Evolutionary conservation across 2,329 filamentous ascomycete species (phyloP).

Genomic region (Xylariaceae sp.): DNA sequence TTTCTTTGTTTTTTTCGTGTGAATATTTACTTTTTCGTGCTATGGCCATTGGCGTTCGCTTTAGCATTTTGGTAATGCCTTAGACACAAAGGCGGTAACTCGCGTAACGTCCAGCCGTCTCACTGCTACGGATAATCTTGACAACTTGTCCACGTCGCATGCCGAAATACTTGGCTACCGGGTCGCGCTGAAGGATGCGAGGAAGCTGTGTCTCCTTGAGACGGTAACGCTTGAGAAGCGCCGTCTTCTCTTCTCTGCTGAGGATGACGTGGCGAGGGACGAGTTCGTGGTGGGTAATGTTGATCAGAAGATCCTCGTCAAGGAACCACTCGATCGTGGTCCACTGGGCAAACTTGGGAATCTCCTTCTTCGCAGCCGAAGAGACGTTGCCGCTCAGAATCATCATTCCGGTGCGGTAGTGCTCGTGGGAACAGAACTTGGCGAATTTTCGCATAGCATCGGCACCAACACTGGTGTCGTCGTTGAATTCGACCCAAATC

Average conservation of each 20-base stretch:
- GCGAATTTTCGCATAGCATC: constrained; percentile 90
- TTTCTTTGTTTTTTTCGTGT: too few relatives aligned
- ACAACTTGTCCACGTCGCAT: constrained; percentile 89
- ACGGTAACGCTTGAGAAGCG: constrained; percentile 81
- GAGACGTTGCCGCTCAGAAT: constrained; percentile 79
- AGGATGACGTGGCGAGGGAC: constrained; percentile 91
- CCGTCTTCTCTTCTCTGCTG: constrained; percentile 81
- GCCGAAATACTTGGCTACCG: constrained; percentile 86
- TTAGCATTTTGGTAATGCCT: constrained; percentile 16
- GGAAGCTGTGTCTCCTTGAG: constrained; percentile 97
- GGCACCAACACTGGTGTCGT: constrained; percentile 73
- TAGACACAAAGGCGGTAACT: constrained; percentile 76
- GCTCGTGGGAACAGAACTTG: constrained; percentile 70
- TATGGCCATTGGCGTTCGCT: constrained; percentile 4
- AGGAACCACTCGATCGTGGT: constrained; percentile 90
- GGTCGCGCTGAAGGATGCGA: constrained; percentile 84
- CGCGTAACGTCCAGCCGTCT: constrained; percentile 93
- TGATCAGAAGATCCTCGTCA: constrained; percentile 92
- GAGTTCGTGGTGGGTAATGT: constrained; percentile 96
- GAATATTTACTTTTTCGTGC: constrained; percentile 12
- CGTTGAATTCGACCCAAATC: constrained; percentile 89
- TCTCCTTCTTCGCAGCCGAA: constrained; percentile 79
- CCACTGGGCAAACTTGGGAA: constrained; percentile 68
- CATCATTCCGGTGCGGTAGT: constrained; percentile 87
- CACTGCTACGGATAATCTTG: constrained; percentile 93